Evolutionary conservation across 75 land plant genomes (phyloP).

Genomic region (Ceratopteris richardii): DNA sequence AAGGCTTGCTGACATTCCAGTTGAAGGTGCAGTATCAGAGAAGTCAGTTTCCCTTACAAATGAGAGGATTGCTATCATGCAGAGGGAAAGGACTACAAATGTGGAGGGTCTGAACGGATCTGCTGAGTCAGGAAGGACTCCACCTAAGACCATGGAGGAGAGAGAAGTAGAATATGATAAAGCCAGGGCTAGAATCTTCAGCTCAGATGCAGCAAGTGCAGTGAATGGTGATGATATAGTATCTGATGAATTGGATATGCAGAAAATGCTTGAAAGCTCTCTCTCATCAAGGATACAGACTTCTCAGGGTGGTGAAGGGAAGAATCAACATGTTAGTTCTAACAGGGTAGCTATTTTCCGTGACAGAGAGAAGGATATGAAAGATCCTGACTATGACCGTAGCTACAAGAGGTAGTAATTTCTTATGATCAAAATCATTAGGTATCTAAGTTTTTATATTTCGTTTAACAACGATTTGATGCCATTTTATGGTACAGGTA

Average conservation of each 20-base stretch:
- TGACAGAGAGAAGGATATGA: constrained; percentile 79
- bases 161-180: constrained; percentile 90
- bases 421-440: too few species aligned
- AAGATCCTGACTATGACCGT: constrained; percentile 97
- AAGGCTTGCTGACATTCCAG: constrained; percentile 92
- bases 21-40: constrained; percentile 45
- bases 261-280: constrained; percentile 28
- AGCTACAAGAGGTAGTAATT: constrained; percentile 76
- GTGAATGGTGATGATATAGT: neutral
- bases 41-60: constrained; percentile 12
- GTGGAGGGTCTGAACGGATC: constrained; percentile 2
- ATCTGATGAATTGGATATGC: constrained; percentile 25
- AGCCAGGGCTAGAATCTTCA: constrained; percentile 81
- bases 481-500: too few species aligned
- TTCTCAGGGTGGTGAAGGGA: constrained; percentile 32
- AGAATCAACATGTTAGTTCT: constrained; percentile 21
- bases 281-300: constrained; percentile 41
- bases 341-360: constrained; percentile 87
- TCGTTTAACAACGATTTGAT: too few species aligned
- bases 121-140: neutral
- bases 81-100: constrained; percentile 48
- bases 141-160: constrained; percentile 81
- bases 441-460: too few species aligned
- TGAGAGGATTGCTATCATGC: constrained; percentile 82
- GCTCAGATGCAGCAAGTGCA: constrained; percentile 21